These are phyloP conservation scores for Pelagophyceae sp. DNA, from an alignment of 352 stramenopile genomes.

Conservation along the genomic window DNA sequence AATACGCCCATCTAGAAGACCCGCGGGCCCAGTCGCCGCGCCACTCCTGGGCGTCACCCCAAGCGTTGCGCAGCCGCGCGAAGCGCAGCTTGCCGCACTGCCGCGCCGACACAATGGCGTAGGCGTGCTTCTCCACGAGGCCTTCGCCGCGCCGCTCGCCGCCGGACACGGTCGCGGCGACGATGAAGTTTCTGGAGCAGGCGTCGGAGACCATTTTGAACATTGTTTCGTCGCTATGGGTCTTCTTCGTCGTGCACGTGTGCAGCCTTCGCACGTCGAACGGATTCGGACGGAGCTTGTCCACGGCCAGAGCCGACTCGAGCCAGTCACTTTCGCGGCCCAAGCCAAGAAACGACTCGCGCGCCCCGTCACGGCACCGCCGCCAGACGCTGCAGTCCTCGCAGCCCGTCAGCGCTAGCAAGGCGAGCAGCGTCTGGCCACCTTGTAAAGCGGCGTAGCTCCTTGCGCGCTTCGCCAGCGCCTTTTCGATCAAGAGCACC, in stretches of 20 bases:
- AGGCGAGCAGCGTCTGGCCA: not conserved
- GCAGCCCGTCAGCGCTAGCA: not conserved
- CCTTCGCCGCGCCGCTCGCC: not conserved
- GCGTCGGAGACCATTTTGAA: not conserved
- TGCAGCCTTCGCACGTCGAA: not conserved
- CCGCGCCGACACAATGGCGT: not conserved
- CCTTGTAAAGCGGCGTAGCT: not conserved
- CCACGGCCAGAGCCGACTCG: not conserved
- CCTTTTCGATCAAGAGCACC: conserved; percentile 7
- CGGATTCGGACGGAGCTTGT: not conserved
- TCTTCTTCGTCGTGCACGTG: not conserved
- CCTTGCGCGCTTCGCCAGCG: conserved; percentile 3
- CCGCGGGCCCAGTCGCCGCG: not conserved
- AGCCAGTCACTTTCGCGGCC: no score
- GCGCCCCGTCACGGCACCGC: not conserved
- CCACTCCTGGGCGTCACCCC: not conserved
- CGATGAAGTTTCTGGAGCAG: not conserved
- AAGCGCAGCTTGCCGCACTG: not conserved
- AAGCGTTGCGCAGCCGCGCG: not conserved
- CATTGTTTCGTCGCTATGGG: not conserved
- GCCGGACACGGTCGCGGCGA: not conserved
- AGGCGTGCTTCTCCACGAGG: conserved; percentile 11
- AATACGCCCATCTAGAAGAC: no score
- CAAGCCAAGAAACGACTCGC: no score
- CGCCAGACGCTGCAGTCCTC: not conserved